These are phyloP conservation scores for Thinopyrum elongatum DNA, from an alignment of 176 grass and related monocot species.

Conservation along the genomic window DNA sequence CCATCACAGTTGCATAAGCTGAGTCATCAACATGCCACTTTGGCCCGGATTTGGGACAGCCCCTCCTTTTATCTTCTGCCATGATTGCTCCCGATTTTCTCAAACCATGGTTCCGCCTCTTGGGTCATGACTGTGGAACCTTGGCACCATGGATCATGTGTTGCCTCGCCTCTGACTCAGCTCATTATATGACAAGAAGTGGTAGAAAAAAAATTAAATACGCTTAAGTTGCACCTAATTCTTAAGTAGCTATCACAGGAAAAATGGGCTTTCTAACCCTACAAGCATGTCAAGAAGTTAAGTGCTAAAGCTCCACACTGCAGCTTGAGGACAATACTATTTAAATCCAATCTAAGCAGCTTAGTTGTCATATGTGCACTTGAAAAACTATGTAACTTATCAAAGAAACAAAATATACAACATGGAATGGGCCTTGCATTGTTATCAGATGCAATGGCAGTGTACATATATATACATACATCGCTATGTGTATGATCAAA, in stretches of 20 bases:
- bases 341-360: not conserved
- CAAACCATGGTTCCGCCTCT: not conserved
- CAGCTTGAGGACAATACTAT: not conserved
- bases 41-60: no score
- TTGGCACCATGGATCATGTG: not conserved
- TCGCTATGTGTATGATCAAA: no score
- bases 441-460: no score
- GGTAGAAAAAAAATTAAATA: not conserved
- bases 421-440: no score
- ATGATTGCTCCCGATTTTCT: not conserved
- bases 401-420: not conserved
- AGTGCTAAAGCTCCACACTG: not conserved
- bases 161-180: not conserved
- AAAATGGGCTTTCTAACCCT: slow-evolving; percentile 60
- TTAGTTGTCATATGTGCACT: not conserved
- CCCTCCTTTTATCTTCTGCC: not conserved
- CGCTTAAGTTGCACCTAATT: slow-evolving; percentile 59
- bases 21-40: no score
- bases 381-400: not conserved
- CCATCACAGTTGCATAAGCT: no score
- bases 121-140: not conserved
- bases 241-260: slow-evolving; percentile 75
- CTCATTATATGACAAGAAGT: not conserved
- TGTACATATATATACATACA: no score
- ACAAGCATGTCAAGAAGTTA: slow-evolving; percentile 32